A percentile compares a stretch with the other conserved stretches of the same genome.
phyloP scores from a whole-genome alignment of 805 yeast species.

The Priceomyces fermenticarens region DNA sequence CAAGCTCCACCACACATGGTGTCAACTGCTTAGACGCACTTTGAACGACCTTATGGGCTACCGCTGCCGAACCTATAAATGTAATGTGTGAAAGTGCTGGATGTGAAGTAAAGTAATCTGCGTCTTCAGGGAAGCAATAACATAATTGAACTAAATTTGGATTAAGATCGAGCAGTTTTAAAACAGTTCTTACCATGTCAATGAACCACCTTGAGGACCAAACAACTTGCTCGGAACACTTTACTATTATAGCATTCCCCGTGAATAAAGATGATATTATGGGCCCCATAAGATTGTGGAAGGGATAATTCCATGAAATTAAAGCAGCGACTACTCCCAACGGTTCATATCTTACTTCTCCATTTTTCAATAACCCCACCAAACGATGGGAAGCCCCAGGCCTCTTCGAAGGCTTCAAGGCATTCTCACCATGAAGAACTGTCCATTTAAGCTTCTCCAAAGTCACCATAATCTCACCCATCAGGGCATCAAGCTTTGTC shows the following conservation, averaged over 20 bases:
- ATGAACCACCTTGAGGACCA: constrained; percentile 89
- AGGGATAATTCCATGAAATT: constrained; percentile 97
- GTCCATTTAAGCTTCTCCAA: constrained; percentile 92
- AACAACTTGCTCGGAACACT: constrained; percentile 93
- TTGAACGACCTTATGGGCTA: constrained; percentile 80
- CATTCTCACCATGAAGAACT: constrained; percentile 72
- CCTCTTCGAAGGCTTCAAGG: constrained; percentile 67
- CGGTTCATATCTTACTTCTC: constrained; percentile 93
- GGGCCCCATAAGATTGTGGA: constrained; percentile 93
- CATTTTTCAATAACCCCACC: constrained; percentile 80
- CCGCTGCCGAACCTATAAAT: constrained; percentile 93
- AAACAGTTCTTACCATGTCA: constrained; percentile 65
- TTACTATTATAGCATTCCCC: constrained; percentile 88
- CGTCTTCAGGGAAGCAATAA: constrained; percentile 86
- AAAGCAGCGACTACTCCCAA: constrained; percentile 84
- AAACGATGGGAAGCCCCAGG: constrained; percentile 86
- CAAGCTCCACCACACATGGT: constrained; percentile 93
- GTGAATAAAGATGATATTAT: constrained; percentile 83
- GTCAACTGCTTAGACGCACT: constrained; percentile 86
- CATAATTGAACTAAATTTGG: constrained; percentile 84
- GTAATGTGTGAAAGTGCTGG: constrained; percentile 84
- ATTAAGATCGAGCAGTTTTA: constrained; percentile 70
- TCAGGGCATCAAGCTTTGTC: constrained; percentile 90
- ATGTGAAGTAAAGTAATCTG: constrained; percentile 82
- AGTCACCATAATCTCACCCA: constrained; percentile 96